A percentile compares a stretch with the other conserved stretches of the same genome.
Conservation (phyloP, 2,329 filamentous ascomycete species). For the Zymoseptoria pseudotritici region DNA sequence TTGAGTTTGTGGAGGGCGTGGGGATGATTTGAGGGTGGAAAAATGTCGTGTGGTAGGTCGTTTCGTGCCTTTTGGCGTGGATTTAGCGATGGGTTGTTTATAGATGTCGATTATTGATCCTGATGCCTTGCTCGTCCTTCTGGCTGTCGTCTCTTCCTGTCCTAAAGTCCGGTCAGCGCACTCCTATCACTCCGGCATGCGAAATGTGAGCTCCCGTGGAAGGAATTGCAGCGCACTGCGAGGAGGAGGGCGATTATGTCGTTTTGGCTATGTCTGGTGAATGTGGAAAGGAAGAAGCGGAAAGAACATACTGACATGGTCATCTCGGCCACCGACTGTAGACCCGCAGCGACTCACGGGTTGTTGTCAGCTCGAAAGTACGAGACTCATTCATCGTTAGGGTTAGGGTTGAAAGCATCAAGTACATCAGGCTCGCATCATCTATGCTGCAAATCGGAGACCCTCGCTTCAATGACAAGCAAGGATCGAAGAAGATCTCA, state of each 20-base stretch:
- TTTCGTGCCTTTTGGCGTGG: not conserved
- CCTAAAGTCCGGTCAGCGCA: too few species aligned
- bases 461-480: too few species aligned
- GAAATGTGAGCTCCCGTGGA: too few species aligned
- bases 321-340: not conserved
- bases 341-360: not conserved
- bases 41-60: not conserved
- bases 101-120: not conserved
- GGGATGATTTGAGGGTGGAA: not conserved
- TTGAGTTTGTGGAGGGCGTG: conserved; percentile 40
- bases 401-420: not conserved
- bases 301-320: too few species aligned
- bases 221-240: too few species aligned
- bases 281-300: too few species aligned
- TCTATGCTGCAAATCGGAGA: not conserved
- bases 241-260: too few species aligned
- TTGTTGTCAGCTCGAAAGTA: not conserved
- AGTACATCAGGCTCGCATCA: not conserved
- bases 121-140: not conserved
- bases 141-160: not conserved
- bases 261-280: too few species aligned
- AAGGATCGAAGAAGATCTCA: not conserved
- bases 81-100: not conserved
- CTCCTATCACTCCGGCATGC: too few species aligned
- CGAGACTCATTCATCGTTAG: not conserved